Conservation (phyloP, 164 flowering plant species). For the Aristolochia fimbriata region DNA sequence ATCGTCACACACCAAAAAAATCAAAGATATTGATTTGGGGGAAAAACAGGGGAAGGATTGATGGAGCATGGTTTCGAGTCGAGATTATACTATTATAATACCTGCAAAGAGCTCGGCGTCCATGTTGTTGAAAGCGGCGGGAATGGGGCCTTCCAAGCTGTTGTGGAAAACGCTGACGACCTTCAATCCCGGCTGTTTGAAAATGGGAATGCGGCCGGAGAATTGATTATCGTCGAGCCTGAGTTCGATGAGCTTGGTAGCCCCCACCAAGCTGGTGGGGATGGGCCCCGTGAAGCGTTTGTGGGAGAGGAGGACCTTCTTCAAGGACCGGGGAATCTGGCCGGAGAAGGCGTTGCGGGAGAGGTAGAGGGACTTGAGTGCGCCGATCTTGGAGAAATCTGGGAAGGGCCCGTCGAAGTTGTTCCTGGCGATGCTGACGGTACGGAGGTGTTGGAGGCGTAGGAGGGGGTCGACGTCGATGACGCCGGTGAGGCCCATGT, state of each 20-base stretch:
- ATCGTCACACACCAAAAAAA: too few species aligned
- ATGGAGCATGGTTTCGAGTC: too few species aligned
- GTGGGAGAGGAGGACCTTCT: conserved; percentile 23
- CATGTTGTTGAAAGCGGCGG: conserved; percentile 16
- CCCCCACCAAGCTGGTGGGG: conserved; percentile 19
- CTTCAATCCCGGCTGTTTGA: conserved; percentile 27
- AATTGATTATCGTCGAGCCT: conserved; percentile 36
- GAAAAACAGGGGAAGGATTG: too few species aligned
- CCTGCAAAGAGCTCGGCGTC: conserved; percentile 20
- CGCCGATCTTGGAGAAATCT: conserved; percentile 10
- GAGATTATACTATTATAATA: too few species aligned
- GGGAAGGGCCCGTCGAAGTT: conserved; percentile 24
- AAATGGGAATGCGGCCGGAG: conserved; percentile 30
- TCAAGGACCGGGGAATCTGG: conserved; percentile 19
- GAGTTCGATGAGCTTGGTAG: conserved; percentile 19
- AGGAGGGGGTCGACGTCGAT: conserved; percentile 20
- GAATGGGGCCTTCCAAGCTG: conserved; percentile 34
- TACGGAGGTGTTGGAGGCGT: conserved; percentile 21
- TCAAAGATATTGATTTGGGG: too few species aligned
- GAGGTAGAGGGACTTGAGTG: conserved; percentile 4
- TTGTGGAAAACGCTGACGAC: conserved; percentile 42
- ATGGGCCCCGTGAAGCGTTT: conserved; percentile 36
- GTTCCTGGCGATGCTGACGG: conserved; percentile 37
- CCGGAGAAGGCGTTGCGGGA: conserved; percentile 10
- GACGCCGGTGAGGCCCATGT: conserved; percentile 26